Evolutionary conservation across 2,329 filamentous ascomycete genomes (phyloP).

Genomic region (Ustulina deusta): DNA sequence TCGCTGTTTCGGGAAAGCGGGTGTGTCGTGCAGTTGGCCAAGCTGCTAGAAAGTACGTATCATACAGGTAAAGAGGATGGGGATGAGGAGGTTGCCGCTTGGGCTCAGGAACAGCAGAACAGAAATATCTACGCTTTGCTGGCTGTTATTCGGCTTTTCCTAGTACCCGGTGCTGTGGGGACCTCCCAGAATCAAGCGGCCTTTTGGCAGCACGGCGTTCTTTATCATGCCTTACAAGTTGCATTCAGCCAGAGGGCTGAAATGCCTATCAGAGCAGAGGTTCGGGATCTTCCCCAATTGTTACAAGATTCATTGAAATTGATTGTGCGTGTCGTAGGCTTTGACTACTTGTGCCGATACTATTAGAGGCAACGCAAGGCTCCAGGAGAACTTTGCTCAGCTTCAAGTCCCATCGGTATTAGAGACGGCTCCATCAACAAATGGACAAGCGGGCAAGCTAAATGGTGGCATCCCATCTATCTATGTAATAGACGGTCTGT

Average conservation of each 20-base stretch:
- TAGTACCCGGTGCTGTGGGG: conserved; percentile 82
- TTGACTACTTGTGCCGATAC: conserved; percentile 87
- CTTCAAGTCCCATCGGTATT: conserved; percentile 78
- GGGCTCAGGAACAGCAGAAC: conserved; percentile 82
- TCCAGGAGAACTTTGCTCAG: conserved; percentile 92
- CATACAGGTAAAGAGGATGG: conserved; percentile 63
- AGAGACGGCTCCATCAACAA: conserved; percentile 52
- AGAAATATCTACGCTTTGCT: conserved; percentile 93
- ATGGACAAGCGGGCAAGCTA: conserved; percentile 56
- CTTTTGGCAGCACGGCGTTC: conserved; percentile 85
- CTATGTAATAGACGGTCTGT: conserved; percentile 92
- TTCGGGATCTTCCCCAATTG: conserved; percentile 45
- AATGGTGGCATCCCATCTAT: conserved; percentile 71
- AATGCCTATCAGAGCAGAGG: conserved; percentile 82
- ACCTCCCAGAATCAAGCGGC: conserved; percentile 86
- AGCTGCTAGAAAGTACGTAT: conserved; percentile 72
- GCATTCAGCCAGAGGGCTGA: conserved; percentile 81
- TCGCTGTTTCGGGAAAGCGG: conserved; percentile 93
- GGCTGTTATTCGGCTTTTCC: conserved; percentile 86
- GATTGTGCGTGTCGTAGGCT: conserved; percentile 62
- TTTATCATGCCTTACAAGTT: conserved; percentile 83
- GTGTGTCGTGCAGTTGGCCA: conserved; percentile 77
- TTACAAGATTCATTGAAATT: conserved; percentile 39
- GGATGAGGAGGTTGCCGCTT: conserved; percentile 72
- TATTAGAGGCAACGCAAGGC: conserved; percentile 80